Evolutionary conservation across 495 filamentous ascomycete genomes (phyloP), one percentile per base, ranked within the genome.

Genomic region (Penicillium roqueforti): DNA sequence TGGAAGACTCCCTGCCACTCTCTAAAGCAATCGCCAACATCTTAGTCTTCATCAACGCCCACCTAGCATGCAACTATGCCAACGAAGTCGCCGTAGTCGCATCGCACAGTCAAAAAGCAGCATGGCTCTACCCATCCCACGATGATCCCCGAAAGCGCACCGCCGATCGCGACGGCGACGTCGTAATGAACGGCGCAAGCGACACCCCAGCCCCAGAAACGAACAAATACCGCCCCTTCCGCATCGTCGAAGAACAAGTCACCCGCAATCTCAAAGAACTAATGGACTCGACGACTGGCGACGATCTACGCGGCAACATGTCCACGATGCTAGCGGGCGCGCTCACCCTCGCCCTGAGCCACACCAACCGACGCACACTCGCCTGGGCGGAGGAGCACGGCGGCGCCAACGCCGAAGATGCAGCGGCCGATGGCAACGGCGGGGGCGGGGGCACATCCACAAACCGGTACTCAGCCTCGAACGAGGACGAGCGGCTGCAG

Each of bases 161-260:
- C 43, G 32, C 54, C 22, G 62, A 70, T 40, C 39, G 22, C n/a
- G 73, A 77, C 49, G 71, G 71, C 14, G 72, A 76, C 51, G 57
- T 70, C 29, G 20, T 59, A 20, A 74, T 73, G 62, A 68, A 69
- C 43, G 64, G 65, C 37, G 58, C 31, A 31, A 57, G 18, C 36
- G 44, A 44, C 44, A 53, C 22, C 19, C 39, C 58, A 29, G 16
- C 60, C 18, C 55, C 73, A 46, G 78, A 85, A 63, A 85, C 89
- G 31, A 97, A 96, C 77, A 96, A 97, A 76, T 97, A 92, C 73
- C 87, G 89, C 1, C 89, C 89, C 11, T 98, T 97, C 74, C 82
- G 86, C 34, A 75, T 88, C 50, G 82, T 98, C 58, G 92, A 98
- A 61, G 73, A 85, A 43, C 83, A 84, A 57, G 80, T 98, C 52